phyloP scores from a whole-genome alignment of 495 filamentous ascomycete species.

The Xylaria scruposa region DNA sequence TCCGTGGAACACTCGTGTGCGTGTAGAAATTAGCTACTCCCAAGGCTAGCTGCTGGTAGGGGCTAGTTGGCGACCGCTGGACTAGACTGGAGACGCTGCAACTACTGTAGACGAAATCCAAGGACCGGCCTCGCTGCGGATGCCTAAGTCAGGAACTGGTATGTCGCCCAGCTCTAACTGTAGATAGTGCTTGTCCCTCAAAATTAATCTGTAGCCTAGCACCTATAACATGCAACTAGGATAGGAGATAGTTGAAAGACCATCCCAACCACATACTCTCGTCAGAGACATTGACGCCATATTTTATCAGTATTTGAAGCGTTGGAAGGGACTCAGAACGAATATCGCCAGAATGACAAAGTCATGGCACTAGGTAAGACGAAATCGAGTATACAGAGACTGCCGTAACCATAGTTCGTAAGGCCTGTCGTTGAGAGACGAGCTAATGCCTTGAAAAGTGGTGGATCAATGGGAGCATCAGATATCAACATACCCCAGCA shows the following conservation, averaged over 20 bases:
- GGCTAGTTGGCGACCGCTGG: background rate
- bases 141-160: background rate
- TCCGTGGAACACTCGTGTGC: slow-evolving; percentile 6
- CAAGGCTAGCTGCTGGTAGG: slow-evolving; percentile 4
- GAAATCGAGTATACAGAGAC: background rate
- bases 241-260: slow-evolving; percentile 12
- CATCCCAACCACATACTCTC: slow-evolving; percentile 14
- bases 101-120: slow-evolving; percentile 12
- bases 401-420: background rate
- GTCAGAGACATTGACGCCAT: slow-evolving; percentile 18
- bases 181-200: slow-evolving; percentile 12
- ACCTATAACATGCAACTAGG: slow-evolving; percentile 14
- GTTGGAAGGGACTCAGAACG: background rate
- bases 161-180: background rate
- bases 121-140: background rate
- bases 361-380: slow-evolving; percentile 17
- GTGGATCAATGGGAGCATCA: background rate
- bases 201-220: background rate
- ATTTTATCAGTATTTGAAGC: slow-evolving; percentile 19
- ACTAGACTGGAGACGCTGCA: background rate
- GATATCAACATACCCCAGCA: background rate
- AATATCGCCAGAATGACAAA: slow-evolving; percentile 5
- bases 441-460: background rate
- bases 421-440: slow-evolving; percentile 4
- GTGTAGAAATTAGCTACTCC: slow-evolving; percentile 12